Conservation (phyloP, 2,329 filamentous ascomycete genomes). For the Fusarium sp. region DNA sequence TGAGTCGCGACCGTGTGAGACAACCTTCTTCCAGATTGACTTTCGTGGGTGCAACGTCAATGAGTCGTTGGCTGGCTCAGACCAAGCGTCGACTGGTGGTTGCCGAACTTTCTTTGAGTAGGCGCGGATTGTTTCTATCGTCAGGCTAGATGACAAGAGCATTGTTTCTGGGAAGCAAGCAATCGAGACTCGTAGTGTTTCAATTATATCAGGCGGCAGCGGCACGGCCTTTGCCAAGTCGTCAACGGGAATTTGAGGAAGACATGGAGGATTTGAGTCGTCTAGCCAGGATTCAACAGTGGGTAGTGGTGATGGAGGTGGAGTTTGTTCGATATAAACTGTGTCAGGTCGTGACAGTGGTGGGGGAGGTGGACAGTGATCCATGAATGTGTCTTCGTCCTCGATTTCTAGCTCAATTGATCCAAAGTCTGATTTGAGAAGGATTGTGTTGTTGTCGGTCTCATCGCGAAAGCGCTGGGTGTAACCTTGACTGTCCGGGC, state of each 20-base stretch:
- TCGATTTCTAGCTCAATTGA: constrained; percentile 32
- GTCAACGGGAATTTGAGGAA: constrained; percentile 45
- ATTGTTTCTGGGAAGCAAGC: constrained; percentile 68
- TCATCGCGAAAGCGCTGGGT: constrained; percentile 28
- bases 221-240: constrained; percentile 55
- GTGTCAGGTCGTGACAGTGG: constrained; percentile 30
- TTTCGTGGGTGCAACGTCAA: constrained; percentile 30
- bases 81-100: constrained; percentile 40
- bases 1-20: constrained; percentile 42
- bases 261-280: constrained; percentile 44
- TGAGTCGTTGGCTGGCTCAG: constrained; percentile 29
- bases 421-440: constrained; percentile 33
- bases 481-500: constrained; percentile 11
- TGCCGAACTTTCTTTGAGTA: constrained; percentile 64
- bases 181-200: constrained; percentile 63
- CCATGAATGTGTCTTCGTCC: constrained; percentile 30
- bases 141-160: constrained; percentile 63
- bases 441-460: constrained; percentile 30
- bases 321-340: constrained; percentile 46
- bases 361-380: neutral
- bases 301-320: constrained; percentile 48
- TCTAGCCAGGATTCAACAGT: constrained; percentile 51
- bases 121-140: constrained; percentile 65
- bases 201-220: constrained; percentile 62
- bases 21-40: constrained; percentile 51